Conservation (phyloP, 306 rosid genomes). For the Cucurbita pepo region DNA sequence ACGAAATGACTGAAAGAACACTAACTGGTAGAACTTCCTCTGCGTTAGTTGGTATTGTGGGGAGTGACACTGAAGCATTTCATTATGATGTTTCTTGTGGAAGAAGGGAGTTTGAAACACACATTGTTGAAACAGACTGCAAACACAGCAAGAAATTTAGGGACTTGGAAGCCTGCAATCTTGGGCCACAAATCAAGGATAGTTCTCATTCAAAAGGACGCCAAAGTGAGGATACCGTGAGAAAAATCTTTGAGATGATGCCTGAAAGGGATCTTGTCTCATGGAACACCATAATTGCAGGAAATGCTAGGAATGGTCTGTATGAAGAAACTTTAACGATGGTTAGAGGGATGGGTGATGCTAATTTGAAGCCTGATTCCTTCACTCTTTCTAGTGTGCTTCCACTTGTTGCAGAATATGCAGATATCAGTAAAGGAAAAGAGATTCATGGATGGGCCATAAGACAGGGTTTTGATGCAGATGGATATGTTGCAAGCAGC, state of each 20-base stretch:
- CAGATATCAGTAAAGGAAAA: constrained; percentile 47
- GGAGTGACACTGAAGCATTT: not conserved
- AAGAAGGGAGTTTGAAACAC: not conserved
- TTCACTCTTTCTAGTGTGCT: constrained; percentile 73
- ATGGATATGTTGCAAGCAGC: constrained; percentile 67
- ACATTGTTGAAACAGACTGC: not conserved
- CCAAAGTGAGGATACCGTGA: constrained; percentile 15
- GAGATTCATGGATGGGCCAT: constrained; percentile 67
- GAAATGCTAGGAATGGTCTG: constrained; percentile 56
- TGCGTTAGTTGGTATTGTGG: not conserved
- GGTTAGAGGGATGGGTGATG: constrained; percentile 46
- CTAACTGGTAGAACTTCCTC: not conserved
- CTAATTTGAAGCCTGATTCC: constrained; percentile 45
- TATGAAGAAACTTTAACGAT: constrained; percentile 33
- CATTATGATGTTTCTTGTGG: not conserved
- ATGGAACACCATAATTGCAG: constrained; percentile 71
- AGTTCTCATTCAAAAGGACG: not conserved
- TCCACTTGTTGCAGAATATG: constrained; percentile 61
- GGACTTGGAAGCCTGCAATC: not conserved
- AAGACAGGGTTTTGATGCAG: constrained; percentile 46
- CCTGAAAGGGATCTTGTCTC: constrained; percentile 57
- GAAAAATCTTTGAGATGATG: constrained; percentile 64
- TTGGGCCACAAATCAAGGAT: not conserved
- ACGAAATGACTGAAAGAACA: constrained; percentile 13
- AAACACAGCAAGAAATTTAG: not conserved